phyloP scores from a whole-genome alignment of 208 protist genomes.

The Leishmania guyanensis region DNA sequence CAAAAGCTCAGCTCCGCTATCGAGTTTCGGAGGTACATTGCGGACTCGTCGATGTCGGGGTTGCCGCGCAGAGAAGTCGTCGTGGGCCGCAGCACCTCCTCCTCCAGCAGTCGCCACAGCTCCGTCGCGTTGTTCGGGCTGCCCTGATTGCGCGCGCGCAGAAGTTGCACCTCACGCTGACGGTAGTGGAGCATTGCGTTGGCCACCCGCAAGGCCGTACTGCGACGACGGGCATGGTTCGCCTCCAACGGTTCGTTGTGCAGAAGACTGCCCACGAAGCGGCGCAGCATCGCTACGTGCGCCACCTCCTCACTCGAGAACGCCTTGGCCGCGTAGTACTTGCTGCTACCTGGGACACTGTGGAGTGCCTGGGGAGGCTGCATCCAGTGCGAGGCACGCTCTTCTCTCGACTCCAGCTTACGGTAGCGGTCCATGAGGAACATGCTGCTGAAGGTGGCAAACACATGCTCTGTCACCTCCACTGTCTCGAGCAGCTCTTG shows the following conservation, averaged over 20 bases:
- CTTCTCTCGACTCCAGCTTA: constrained; percentile 28
- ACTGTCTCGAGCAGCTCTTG: constrained; percentile 49
- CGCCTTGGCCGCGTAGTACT: constrained; percentile 12
- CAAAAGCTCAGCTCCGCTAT: constrained; percentile 53
- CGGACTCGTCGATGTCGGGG: constrained; percentile 4
- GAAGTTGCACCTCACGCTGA: constrained; percentile 18
- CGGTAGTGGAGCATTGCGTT: constrained; percentile 15
- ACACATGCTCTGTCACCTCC: constrained; percentile 46
- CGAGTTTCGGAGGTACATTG: constrained; percentile 43
- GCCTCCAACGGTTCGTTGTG: constrained; percentile 32
- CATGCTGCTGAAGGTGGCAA: constrained; percentile 53
- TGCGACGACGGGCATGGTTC: constrained; percentile 29
- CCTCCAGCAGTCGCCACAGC: constrained; percentile 21
- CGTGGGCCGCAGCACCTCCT: constrained; percentile 14
- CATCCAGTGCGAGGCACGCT: constrained; percentile 39
- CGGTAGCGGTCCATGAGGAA: constrained; percentile 60
- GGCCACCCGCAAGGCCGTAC: constrained; percentile 16
- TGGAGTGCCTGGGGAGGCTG: constrained; percentile 31
- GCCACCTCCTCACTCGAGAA: constrained; percentile 29
- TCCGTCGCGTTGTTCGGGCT: constrained; percentile 17
- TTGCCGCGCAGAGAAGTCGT: constrained; percentile 9
- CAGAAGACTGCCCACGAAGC: constrained; percentile 30
- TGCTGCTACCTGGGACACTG: constrained; percentile 5
- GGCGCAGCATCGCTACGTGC: constrained; percentile 34
- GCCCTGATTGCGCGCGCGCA: constrained; percentile 26